Evolutionary conservation across 176 grass and related monocot genomes (phyloP).

Genomic region (Leersia perrieri): DNA sequence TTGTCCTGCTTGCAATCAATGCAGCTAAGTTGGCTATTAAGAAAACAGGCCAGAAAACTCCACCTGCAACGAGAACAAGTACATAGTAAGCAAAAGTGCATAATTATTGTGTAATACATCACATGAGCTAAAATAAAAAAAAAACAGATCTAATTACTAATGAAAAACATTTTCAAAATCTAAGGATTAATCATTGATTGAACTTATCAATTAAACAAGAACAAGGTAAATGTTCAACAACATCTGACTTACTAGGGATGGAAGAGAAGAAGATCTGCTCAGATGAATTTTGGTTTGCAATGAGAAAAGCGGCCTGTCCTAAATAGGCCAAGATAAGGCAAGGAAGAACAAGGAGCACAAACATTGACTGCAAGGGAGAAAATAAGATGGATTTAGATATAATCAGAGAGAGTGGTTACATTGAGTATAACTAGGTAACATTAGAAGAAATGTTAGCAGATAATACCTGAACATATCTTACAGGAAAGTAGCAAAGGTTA

Average conservation of each 20-base stretch:
- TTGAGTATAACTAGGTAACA: background rate
- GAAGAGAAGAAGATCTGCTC: constrained; percentile 92
- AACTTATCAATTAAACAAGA: constrained; percentile 24
- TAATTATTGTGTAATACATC: background rate
- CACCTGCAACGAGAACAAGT: constrained; percentile 42
- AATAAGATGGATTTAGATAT: constrained; percentile 18
- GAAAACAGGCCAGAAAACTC: constrained; percentile 88
- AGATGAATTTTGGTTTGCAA: constrained; percentile 60
- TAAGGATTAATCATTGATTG: background rate
- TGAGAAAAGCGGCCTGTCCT: constrained; percentile 92
- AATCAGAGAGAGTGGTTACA: background rate
- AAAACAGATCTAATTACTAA: background rate
- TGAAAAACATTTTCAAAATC: background rate
- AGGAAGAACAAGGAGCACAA: constrained; percentile 86
- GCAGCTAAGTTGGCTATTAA: constrained; percentile 86
- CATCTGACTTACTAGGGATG: constrained; percentile 69
- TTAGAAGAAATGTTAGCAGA: constrained; percentile 15
- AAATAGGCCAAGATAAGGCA: constrained; percentile 91
- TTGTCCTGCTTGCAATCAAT: constrained; percentile 93
- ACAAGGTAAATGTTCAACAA: constrained; percentile 1
- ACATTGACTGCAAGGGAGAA: constrained; percentile 69
- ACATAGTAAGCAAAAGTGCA: constrained; percentile 4
- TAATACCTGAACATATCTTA: constrained; percentile 91
- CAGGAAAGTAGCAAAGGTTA: constrained; percentile 95
- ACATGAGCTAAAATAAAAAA: constrained; percentile 5